phyloP scores from a whole-genome alignment of 192 early-diverging fungal species.

The Mortierella antarctica region DNA sequence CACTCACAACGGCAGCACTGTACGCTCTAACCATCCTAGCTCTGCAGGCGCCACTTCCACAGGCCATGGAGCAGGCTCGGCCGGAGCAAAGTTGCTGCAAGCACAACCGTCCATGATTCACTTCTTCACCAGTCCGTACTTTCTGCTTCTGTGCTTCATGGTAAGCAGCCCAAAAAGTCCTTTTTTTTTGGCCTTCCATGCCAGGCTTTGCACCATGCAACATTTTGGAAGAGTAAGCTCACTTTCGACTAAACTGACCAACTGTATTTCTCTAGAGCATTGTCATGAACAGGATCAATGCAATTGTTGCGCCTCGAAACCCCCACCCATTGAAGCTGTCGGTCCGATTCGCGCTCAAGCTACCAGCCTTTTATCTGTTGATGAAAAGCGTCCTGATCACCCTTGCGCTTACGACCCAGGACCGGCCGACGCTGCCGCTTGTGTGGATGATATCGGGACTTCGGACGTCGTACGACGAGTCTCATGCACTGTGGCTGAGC shows the following conservation, averaged over 20 bases:
- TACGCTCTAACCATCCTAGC: not conserved
- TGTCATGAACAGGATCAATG: slow-evolving; percentile 61
- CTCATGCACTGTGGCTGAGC: slow-evolving; percentile 50
- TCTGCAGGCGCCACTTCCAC: not conserved
- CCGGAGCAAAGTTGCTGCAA: slow-evolving; percentile 20
- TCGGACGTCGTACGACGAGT: slow-evolving; percentile 26
- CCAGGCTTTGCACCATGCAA: not conserved
- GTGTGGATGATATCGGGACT: slow-evolving; percentile 16
- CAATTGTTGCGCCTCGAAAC: slow-evolving; percentile 59
- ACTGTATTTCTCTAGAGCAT: slow-evolving; percentile 42
- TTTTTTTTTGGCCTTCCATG: not conserved
- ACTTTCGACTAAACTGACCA: not conserved
- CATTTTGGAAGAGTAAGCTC: not conserved
- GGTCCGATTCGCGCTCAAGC: slow-evolving; percentile 51
- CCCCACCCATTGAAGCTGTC: slow-evolving; percentile 54
- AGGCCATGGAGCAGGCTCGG: not conserved
- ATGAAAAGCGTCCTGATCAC: slow-evolving; percentile 48
- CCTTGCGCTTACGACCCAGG: slow-evolving; percentile 34
- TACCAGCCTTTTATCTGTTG: slow-evolving; percentile 58
- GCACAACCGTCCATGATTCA: slow-evolving; percentile 43
- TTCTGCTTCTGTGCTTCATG: slow-evolving; percentile 51
- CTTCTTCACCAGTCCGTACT: slow-evolving; percentile 52
- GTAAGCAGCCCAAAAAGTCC: slow-evolving; percentile 6
- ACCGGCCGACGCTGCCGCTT: slow-evolving; percentile 5
- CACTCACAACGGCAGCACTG: not conserved